Base-by-base conservation (phyloP, 2,329 filamentous ascomycete genomes). In the Xylariaceae sp. region DNA sequence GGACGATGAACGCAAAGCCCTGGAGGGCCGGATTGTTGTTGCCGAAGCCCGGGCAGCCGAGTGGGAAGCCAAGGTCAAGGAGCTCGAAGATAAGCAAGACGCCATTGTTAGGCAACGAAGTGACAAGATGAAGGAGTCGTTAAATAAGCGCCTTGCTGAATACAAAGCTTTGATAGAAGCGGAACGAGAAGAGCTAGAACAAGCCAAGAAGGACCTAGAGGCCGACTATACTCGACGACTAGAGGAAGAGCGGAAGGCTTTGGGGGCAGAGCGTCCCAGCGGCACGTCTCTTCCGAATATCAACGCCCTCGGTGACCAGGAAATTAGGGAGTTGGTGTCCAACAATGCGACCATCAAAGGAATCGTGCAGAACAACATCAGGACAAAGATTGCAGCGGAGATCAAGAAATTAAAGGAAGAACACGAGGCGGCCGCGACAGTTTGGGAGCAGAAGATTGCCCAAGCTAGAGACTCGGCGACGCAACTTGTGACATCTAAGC, bases 401-500 rank as follows among this genome's bases (percentile, higher is more conserved):
- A 72, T 74, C n/a, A 70, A 75, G 42, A 81, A 74, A 56, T 59
- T 78, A 19, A 74, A 72, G 48, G 66, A 72, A 1, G 76, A 79
- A 50, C 60, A 66, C 4, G 71, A 78, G 50, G 63, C 64, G 18
- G 51, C 60, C 4, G 40, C 69, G 24, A 70, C 69, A 56, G 44
- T 55, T 41, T 70, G 65, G 38, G 74, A 79, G 34, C 63, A 67
- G 28, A 79, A 76, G 61, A 63, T 76, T 15, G 51, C 56, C 9
- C 68, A 71, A 35, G 76, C 74, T 9, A 67, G 70, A 38, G 74
- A 81, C 46, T 73, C 83, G 59, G 83, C 81, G 3, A 76, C 83
- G 36, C 74, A 83, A 45, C 74, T 92, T 65, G 79, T 81, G 31
- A 77, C 81, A 24, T 89, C 89, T 67, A 87, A 86, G 59, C 77